Conservation (phyloP, 805 yeast species). For the Hanseniaspora meyeri region DNA sequence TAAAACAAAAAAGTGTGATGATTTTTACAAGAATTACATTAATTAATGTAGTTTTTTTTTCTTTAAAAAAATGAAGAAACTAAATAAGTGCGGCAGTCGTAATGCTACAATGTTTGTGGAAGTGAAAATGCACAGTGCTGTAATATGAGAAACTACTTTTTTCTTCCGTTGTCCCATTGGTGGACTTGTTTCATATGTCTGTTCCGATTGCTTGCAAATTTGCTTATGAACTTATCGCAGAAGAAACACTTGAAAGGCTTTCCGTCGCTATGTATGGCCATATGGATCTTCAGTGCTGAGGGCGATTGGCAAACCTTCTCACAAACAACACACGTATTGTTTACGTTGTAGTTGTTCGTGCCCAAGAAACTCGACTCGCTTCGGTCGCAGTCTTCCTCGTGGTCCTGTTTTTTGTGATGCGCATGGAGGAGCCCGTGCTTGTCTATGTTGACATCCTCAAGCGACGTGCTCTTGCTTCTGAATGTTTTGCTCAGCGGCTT, state of each 20-base stretch:
- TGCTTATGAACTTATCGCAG: constrained; percentile 7
- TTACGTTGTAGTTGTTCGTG: not conserved
- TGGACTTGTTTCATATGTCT: constrained; percentile 14
- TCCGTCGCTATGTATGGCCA: constrained; percentile 11
- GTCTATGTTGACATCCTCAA: not conserved
- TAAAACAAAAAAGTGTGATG: too few relatives aligned
- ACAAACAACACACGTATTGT: not conserved
- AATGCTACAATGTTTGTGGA: too few relatives aligned
- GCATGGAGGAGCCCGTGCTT: not conserved
- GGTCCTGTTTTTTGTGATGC: not conserved
- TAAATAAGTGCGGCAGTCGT: too few relatives aligned
- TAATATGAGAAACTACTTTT: not conserved
- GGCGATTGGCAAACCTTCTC: constrained; percentile 11
- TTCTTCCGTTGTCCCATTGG: constrained; percentile 7
- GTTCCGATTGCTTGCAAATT: constrained; percentile 12
- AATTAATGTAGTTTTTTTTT: too few relatives aligned
- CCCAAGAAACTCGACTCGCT: not conserved
- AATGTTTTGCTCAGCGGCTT: not conserved
- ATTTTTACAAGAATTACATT: too few relatives aligned
- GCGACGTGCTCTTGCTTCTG: not conserved
- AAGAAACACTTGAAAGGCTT: constrained; percentile 10
- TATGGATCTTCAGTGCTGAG: constrained; percentile 9
- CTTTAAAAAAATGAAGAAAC: too few relatives aligned
- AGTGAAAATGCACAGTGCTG: too few relatives aligned
- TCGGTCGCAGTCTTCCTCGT: not conserved